A percentile compares a stretch with the other conserved stretches of the same genome.
These are phyloP conservation scores for Cocos nucifera DNA, from an alignment of 176 grass and related monocot genomes.

Conservation along the genomic window DNA sequence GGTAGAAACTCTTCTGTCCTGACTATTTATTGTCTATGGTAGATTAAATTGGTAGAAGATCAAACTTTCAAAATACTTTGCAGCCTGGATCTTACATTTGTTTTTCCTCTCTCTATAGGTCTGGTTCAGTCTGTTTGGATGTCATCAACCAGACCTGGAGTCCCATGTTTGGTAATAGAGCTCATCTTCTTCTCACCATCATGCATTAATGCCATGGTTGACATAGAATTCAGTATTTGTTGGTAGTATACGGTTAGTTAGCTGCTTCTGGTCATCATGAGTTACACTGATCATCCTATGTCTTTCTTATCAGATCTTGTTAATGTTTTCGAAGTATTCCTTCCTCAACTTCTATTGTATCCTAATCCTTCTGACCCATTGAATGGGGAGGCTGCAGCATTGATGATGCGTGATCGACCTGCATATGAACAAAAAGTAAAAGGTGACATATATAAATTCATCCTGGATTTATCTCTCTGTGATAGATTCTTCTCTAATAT, in stretches of 20 bases:
- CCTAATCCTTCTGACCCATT: constrained; percentile 50
- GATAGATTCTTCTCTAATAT: too few species aligned
- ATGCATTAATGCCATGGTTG: not conserved
- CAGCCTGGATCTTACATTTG: too few species aligned
- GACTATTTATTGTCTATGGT: too few species aligned
- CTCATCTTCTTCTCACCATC: not conserved
- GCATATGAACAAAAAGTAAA: constrained; percentile 54
- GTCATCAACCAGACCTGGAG: constrained; percentile 61
- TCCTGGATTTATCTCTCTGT: too few species aligned
- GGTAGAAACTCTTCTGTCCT: too few species aligned
- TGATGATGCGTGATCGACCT: constrained; percentile 47
- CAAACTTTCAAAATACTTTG: too few species aligned
- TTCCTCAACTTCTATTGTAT: constrained; percentile 47
- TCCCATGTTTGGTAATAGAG: constrained; percentile 47
- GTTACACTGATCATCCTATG: not conserved
- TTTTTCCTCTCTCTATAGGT: constrained; percentile 16
- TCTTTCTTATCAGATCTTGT: constrained; percentile 31
- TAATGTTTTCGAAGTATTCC: constrained; percentile 52
- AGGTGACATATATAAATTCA: constrained; percentile 21
- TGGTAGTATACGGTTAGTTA: not conserved
- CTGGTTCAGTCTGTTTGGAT: constrained; percentile 45
- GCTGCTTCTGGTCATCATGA: not conserved
- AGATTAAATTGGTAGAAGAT: too few species aligned
- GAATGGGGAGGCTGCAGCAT: constrained; percentile 39
- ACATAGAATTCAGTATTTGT: not conserved